Evolutionary conservation across 441 rosid species (phyloP).

Genomic region (Hura crepitans): DNA sequence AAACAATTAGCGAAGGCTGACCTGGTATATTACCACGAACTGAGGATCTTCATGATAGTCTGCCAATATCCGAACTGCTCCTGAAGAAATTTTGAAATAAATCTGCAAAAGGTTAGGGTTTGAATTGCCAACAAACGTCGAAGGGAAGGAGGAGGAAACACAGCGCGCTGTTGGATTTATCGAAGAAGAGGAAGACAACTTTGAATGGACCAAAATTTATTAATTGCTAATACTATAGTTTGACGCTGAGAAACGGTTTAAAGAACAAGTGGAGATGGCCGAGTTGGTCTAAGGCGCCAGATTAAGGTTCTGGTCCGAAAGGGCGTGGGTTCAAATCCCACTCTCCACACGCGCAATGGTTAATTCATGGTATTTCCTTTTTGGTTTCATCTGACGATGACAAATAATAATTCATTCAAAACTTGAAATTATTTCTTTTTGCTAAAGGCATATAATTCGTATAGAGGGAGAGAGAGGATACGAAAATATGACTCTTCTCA

Average conservation of each 20-base stretch:
- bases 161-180: no score
- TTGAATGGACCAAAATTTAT: neutral
- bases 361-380: no score
- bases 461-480: no score
- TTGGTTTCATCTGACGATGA: no score
- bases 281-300: constrained; percentile 99
- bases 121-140: neutral
- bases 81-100: neutral
- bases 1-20: neutral
- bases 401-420: no score
- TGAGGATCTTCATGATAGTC: constrained; percentile 4
- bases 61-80: neutral
- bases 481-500: no score
- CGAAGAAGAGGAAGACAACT: neutral
- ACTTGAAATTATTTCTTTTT: no score
- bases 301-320: constrained; percentile 98
- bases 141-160: neutral
- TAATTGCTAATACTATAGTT: no score
- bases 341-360: constrained; percentile 48
- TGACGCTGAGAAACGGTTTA: no score
- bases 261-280: constrained; percentile 69
- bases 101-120: constrained; percentile 4
- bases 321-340: constrained; percentile 99
- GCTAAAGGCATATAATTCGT: no score
- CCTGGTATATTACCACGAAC: constrained; percentile 8